Conservation (phyloP, 2,329 filamentous ascomycete species). For the Pseudonectria foliicola region DNA sequence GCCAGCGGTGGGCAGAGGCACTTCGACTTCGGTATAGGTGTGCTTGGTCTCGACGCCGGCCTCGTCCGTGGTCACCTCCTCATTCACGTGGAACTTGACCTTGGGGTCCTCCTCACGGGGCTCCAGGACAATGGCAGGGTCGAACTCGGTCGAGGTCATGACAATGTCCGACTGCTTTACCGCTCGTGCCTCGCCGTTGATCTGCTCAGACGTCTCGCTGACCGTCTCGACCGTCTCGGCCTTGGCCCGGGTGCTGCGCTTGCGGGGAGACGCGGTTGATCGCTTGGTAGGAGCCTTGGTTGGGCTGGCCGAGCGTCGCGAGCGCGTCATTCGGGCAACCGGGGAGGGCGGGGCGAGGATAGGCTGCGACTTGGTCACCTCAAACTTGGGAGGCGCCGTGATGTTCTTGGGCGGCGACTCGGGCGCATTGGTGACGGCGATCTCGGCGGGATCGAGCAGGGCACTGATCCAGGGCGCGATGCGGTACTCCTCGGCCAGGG, state of each 20-base stretch:
- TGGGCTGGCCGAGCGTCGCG: constrained; percentile 52
- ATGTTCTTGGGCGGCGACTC: constrained; percentile 71
- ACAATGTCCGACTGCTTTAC: constrained; percentile 27
- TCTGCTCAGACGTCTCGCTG: constrained; percentile 20
- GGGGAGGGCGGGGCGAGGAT: constrained; percentile 44
- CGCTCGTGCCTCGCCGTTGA: constrained; percentile 25
- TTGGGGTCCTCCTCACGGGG: constrained; percentile 50
- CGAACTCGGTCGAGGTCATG: constrained; percentile 43
- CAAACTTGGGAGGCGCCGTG: constrained; percentile 72
- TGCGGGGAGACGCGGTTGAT: constrained; percentile 45
- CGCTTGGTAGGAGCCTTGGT: constrained; percentile 40
- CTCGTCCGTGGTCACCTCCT: constrained; percentile 47
- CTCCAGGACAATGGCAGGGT: constrained; percentile 41
- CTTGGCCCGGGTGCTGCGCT: constrained; percentile 42
- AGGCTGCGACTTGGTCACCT: constrained; percentile 40
- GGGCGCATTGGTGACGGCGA: constrained; percentile 50
- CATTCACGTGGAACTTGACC: constrained; percentile 64
- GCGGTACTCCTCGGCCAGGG: constrained; percentile 78
- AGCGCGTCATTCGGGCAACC: constrained; percentile 39
- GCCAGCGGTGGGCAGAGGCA: constrained; percentile 52
- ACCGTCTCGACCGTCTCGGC: constrained; percentile 29
- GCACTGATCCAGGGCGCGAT: constrained; percentile 84
- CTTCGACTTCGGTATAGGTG: constrained; percentile 68
- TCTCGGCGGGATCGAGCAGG: constrained; percentile 82
- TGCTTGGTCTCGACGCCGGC: constrained; percentile 59